Evolutionary conservation across 352 stramenopile species (phyloP).

Genomic region (Phytophthora fragariaefolia): DNA sequence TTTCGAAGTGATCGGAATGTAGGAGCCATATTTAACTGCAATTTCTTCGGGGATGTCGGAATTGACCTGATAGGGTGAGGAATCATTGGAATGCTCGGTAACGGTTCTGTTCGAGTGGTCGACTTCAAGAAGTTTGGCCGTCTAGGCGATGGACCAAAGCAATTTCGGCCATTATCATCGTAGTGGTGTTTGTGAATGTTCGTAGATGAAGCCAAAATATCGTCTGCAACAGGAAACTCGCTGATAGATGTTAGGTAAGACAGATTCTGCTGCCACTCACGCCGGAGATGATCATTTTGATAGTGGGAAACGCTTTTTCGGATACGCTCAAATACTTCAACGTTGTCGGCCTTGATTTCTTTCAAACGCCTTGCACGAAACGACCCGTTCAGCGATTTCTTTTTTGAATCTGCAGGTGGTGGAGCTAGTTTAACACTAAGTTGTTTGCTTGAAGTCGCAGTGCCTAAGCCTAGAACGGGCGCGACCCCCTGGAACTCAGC

Average conservation of each 20-base stretch:
- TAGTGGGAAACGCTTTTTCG: slow-evolving; percentile 72
- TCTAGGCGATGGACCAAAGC: slow-evolving; percentile 26
- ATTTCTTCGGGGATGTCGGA: slow-evolving; percentile 57
- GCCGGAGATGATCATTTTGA: slow-evolving; percentile 56
- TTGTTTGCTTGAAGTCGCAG: slow-evolving; percentile 7
- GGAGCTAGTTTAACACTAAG: slow-evolving; percentile 18
- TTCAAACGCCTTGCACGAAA: slow-evolving; percentile 63
- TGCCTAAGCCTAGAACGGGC: slow-evolving; percentile 30
- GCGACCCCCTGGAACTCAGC: slow-evolving; percentile 56
- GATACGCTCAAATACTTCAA: slow-evolving; percentile 62
- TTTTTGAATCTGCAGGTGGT: slow-evolving; percentile 20
- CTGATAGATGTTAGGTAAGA: slow-evolving; percentile 78
- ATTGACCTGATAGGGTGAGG: slow-evolving; percentile 66
- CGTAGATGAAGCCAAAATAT: slow-evolving; percentile 23
- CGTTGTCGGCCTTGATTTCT: slow-evolving; percentile 71
- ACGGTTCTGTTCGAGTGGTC: slow-evolving; percentile 14
- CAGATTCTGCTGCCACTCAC: slow-evolving; percentile 74
- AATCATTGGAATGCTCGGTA: slow-evolving; percentile 38
- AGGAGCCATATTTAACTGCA: slow-evolving; percentile 63
- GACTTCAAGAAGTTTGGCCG: slow-evolving; percentile 23
- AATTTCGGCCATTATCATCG: slow-evolving; percentile 14
- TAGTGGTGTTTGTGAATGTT: slow-evolving; percentile 22
- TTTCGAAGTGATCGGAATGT: slow-evolving; percentile 74
- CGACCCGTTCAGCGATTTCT: slow-evolving; percentile 52
- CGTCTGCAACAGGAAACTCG: slow-evolving; percentile 53